phyloP scores from a whole-genome alignment of 352 stramenopile species.

The Aphanomyces stellatus region DNA sequence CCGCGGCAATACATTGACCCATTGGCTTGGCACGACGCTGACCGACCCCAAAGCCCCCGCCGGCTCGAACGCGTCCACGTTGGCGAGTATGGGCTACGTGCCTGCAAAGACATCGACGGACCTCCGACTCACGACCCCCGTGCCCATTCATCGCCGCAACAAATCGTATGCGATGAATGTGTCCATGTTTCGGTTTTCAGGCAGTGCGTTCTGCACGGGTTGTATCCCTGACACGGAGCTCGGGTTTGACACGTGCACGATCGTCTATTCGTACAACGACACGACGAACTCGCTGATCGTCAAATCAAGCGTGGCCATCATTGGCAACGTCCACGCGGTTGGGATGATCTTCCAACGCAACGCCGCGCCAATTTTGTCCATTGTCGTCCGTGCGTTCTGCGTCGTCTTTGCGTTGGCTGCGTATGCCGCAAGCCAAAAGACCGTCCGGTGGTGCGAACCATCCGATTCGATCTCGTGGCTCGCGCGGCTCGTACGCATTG shows the following conservation, averaged over 20 bases:
- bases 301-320: neutral
- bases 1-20: neutral
- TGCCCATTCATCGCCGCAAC: neutral
- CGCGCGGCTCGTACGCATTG: neutral
- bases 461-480: neutral
- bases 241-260: constrained; percentile 3
- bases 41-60: neutral
- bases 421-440: constrained; percentile 1
- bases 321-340: neutral
- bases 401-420: neutral
- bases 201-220: neutral
- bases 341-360: constrained; percentile 1
- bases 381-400: neutral
- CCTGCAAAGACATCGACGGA: neutral
- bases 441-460: constrained; percentile 1
- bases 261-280: constrained; percentile 7
- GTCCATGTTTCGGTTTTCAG: neutral
- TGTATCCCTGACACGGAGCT: neutral
- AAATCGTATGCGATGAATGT: neutral
- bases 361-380: neutral
- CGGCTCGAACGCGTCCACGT: neutral
- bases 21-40: neutral
- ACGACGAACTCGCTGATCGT: neutral
- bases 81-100: neutral
- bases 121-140: neutral